Evolutionary conservation across 225 moss, liverwort and hornwort genomes (phyloP), one percentile per base, ranked within the genome.

Genomic region (Polytrichum formosum): DNA sequence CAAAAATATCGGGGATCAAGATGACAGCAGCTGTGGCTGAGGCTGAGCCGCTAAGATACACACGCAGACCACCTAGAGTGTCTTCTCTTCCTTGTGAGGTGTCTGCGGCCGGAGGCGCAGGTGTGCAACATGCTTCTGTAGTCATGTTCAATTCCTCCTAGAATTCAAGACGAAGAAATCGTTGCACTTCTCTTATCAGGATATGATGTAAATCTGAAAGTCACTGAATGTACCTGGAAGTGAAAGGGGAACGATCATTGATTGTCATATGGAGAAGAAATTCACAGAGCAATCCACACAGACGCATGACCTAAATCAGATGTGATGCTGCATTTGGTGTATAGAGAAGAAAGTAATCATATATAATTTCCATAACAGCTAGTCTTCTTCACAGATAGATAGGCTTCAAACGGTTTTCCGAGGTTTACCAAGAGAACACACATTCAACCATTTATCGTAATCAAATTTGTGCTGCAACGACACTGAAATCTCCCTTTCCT

Each of bases 31-130:
- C 53, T 13, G 75, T 71, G 1, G 84, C 79, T 3, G 73, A 69
- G 5, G 75, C 28, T 26, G 79, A 76, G 2, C 84, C 86, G 66
- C 74, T 85, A 6, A 87, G 28, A 55, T 91, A 91, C 10, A 75
- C 82, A 6, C 54, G 54, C 68, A 87, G 64, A 9, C 77, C 89
- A 22, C 30, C 76, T 22, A 87, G 25, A 8, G 37, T 74, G 4
- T 59, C 80, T 18, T 61, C 64, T 33, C 61, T 68, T 5, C 91
- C 89, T 69, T 74, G 65, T 8, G 54, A 70, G 5, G 28, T 0
- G 20, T 75, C 63, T 26, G 64, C 18, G 8, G 84, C 65, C 25
- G 88, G 76, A 7, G 88, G 83, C 3, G 91, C 80, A 31, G 91
- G 80, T 53, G 53, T 78, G 70, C 87, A 87, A 58, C 87, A 87